Base-by-base conservation (phyloP, 345 rosid genomes). In the Leavenworthia alabamica region DNA sequence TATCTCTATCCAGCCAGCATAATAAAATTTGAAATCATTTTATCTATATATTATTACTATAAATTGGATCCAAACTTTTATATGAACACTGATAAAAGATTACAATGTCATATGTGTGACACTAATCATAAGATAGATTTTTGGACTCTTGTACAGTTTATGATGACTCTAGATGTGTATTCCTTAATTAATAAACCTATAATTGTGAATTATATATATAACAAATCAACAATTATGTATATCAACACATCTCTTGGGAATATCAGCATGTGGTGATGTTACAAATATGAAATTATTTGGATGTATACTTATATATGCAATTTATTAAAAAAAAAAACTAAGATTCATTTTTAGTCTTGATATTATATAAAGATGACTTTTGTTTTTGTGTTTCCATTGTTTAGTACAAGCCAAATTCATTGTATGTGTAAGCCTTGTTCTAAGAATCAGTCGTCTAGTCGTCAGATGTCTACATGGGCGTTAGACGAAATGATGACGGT, bases 241-340 rank as follows among this genome's bases (percentile, higher is more conserved):
- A 48, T 45, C 40, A 68, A 27, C 73, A 69, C 62, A 63, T 70
- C 42, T 54, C 2, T 44, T 33, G 33, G 16, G 68, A 61, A 69
- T 69, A 61, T 61, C 62, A 10, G 12, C 57, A 55, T 54, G 68
- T 55, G 64, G 16, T 55, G 52, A 16, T 31, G 2, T 22, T 29
- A 55, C 44, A 54, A 27, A 27, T 19, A 53, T 41, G 16, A 35
- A 50, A 35, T 8, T 44, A 13, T 53, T 60, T 51, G 19, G 33
- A 43, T 52, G 5, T 45, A 53, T 5, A 33, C 4, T 10, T 33
- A 32, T 60, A 33, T 33, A 35, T 53, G 22, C 19, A 36, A n/a
- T n/a, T n/a, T n/a, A n/a, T n/a, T n/a, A n/a, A n/a, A n/a, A n/a
- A n/a, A n/a, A n/a, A n/a, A n/a, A n/a, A n/a, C n/a, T n/a, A n/a